phyloP scores from a whole-genome alignment of 2,329 filamentous ascomycete species.

The Fusarium sp. region DNA sequence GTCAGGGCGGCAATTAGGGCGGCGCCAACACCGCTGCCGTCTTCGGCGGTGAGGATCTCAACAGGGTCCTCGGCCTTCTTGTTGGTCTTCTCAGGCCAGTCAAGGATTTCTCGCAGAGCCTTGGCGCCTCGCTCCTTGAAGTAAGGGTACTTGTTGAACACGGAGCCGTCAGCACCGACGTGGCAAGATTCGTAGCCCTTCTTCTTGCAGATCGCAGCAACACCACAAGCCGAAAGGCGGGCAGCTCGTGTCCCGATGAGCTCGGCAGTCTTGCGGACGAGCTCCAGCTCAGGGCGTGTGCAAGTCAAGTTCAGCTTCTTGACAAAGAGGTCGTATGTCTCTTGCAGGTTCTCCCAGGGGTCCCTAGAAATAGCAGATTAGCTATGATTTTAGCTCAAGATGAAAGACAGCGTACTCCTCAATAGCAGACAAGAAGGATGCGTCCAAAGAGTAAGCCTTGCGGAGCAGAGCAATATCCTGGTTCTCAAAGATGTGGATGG shows the following conservation, averaged over 20 bases:
- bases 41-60: slow-evolving; percentile 90
- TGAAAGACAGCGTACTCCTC: slow-evolving; percentile 77
- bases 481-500: slow-evolving; percentile 82
- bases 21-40: slow-evolving; percentile 96
- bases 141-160: slow-evolving; percentile 99
- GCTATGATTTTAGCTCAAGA: not conserved
- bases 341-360: slow-evolving; percentile 93
- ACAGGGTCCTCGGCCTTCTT: slow-evolving; percentile 87
- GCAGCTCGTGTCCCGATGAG: slow-evolving; percentile 95
- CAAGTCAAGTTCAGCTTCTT: slow-evolving; percentile 80
- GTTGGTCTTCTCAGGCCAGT: slow-evolving; percentile 83
- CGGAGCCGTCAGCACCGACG: slow-evolving; percentile 95
- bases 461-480: slow-evolving; percentile 87
- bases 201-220: slow-evolving; percentile 97
- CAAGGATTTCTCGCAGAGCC: slow-evolving; percentile 93
- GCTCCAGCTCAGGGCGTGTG: slow-evolving; percentile 85
- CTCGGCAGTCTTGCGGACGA: slow-evolving; percentile 90
- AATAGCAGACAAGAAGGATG: slow-evolving; percentile 92
- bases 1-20: slow-evolving; percentile 89
- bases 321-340: slow-evolving; percentile 87
- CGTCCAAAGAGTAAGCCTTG: slow-evolving; percentile 90
- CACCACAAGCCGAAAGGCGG: slow-evolving; percentile 92
- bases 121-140: slow-evolving; percentile 94
- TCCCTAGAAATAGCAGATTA: slow-evolving; percentile 69
- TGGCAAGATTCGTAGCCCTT: slow-evolving; percentile 91